phyloP scores from a whole-genome alignment of 345 rosid species.

The Eucalyptus cloeziana region DNA sequence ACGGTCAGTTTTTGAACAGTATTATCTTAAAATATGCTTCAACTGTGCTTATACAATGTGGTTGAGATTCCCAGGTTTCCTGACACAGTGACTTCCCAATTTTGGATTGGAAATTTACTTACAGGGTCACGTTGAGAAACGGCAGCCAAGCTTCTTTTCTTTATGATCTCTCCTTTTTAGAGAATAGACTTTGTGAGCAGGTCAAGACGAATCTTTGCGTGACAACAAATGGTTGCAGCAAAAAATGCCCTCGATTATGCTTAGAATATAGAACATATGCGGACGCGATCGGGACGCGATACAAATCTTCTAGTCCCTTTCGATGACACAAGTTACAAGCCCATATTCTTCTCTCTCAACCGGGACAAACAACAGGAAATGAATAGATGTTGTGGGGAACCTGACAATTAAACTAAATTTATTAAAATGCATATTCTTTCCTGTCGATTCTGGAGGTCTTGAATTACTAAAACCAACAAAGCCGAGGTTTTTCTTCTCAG shows the following conservation, averaged over 20 bases:
- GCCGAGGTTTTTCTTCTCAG: background rate
- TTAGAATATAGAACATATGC: background rate
- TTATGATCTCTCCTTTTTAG: background rate
- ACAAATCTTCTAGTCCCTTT: background rate
- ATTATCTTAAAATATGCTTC: background rate
- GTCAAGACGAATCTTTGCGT: background rate
- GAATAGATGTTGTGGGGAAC: background rate
- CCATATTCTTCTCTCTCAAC: background rate
- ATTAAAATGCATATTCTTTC: background rate
- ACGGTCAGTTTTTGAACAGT: background rate
- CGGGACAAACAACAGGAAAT: background rate
- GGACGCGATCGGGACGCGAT: background rate
- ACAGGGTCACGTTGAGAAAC: background rate
- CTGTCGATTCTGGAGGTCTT: background rate
- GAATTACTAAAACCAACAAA: background rate
- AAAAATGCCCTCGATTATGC: background rate
- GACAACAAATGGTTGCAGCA: background rate
- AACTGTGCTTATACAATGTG: background rate
- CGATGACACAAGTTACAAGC: background rate
- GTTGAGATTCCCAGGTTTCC: background rate
- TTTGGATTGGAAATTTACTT: background rate
- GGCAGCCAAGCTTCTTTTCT: background rate
- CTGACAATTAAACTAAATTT: background rate
- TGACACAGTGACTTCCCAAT: background rate
- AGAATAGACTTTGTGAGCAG: background rate